phyloP scores from a whole-genome alignment of 1,284 basidiomycete species.

The Anthracocystis panici-leucophaei region DNA sequence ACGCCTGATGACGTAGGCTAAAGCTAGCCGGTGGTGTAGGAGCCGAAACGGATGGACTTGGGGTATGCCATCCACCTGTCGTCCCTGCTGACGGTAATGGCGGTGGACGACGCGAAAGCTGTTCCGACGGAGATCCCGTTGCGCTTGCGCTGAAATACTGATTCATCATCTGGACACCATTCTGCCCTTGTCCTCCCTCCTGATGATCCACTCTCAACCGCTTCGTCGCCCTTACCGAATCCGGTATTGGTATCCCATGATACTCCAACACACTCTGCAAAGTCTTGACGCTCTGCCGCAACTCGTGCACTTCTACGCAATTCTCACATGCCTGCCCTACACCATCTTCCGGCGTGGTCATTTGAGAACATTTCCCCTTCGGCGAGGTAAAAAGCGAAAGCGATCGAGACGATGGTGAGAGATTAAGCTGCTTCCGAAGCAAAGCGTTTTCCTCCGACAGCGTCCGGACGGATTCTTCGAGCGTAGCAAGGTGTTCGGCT shows the following conservation, averaged over 20 bases:
- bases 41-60: slow-evolving; percentile 13
- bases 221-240: background rate
- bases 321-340: slow-evolving; percentile 8
- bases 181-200: background rate
- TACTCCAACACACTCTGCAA: slow-evolving; percentile 22
- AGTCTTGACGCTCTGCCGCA: slow-evolving; percentile 24
- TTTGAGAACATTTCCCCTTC: background rate
- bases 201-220: background rate
- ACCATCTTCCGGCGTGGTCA: too few relatives aligned
- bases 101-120: background rate
- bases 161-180: slow-evolving; percentile 20
- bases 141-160: slow-evolving; percentile 7
- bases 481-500: slow-evolving; percentile 43
- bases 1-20: slow-evolving; percentile 12
- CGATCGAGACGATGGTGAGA: background rate
- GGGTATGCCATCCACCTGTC: slow-evolving; percentile 19
- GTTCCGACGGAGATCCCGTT: background rate
- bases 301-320: slow-evolving; percentile 17
- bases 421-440: slow-evolving; percentile 23
- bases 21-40: slow-evolving; percentile 22
- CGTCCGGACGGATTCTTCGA: slow-evolving; percentile 36
- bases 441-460: slow-evolving; percentile 39
- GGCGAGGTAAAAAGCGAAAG: background rate
- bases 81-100: background rate
- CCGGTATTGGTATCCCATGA: slow-evolving; percentile 24